Conservation (phyloP, 2,329 filamentous ascomycete species). For the Rhytidhysteron rufulum region DNA sequence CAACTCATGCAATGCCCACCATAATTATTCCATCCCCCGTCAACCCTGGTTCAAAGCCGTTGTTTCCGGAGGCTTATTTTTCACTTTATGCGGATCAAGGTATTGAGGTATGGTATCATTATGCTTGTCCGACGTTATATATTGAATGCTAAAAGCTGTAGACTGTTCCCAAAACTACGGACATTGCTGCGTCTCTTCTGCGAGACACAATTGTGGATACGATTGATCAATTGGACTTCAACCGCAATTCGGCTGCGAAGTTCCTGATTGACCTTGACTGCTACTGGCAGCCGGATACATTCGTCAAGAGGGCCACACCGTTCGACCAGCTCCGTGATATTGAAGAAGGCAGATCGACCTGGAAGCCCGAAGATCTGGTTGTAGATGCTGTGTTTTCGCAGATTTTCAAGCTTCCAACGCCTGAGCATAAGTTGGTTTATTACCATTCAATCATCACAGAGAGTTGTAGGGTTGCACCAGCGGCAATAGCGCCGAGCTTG, state of each 20-base stretch:
- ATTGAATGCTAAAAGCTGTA: slow-evolving; percentile 4
- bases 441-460: slow-evolving; percentile 95
- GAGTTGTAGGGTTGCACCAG: slow-evolving; percentile 90
- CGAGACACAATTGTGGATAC: slow-evolving; percentile 86
- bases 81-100: slow-evolving; percentile 89
- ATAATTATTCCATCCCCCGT: slow-evolving; percentile 74
- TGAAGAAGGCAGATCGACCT: slow-evolving; percentile 67
- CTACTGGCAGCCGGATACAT: slow-evolving; percentile 85
- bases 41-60: slow-evolving; percentile 65
- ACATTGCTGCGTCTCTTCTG: slow-evolving; percentile 77
- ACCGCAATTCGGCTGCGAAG: slow-evolving; percentile 79
- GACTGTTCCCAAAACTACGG: slow-evolving; percentile 74
- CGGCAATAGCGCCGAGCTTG: slow-evolving; percentile 90
- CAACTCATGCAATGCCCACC: slow-evolving; percentile 73
- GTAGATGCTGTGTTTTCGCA: slow-evolving; percentile 98
- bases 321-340: slow-evolving; percentile 79
- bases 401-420: slow-evolving; percentile 77
- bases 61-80: slow-evolving; percentile 92
- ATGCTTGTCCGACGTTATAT: slow-evolving; percentile 5
- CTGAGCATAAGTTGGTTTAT: slow-evolving; percentile 93
- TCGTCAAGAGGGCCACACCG: slow-evolving; percentile 87
- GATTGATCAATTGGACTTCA: slow-evolving; percentile 91
- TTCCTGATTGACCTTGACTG: slow-evolving; percentile 92
- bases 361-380: slow-evolving; percentile 96
- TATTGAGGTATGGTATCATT: slow-evolving; percentile 48